Conservation (phyloP, 176 grass and related monocot species). For the Puccinellia tenuiflora region DNA sequence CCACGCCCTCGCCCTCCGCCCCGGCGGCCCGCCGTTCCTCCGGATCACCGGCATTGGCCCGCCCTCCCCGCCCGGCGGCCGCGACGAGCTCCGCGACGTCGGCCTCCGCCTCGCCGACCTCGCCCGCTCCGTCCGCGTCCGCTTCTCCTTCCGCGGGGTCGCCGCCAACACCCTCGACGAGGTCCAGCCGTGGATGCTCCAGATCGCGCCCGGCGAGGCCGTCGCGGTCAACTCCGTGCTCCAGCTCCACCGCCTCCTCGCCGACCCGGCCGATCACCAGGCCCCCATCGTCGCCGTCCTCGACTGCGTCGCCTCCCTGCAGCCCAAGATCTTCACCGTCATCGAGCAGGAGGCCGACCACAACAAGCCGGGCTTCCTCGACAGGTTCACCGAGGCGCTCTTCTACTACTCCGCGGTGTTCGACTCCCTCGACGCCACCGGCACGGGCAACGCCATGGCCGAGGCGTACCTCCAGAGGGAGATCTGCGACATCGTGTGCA, state of each 20-base stretch:
- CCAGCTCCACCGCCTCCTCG: constrained; percentile 81
- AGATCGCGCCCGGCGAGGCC: constrained; percentile 58
- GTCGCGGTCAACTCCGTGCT: constrained; percentile 84
- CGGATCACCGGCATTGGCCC: constrained; percentile 93
- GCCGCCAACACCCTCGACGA: constrained; percentile 72
- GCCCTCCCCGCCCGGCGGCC: constrained; percentile 49
- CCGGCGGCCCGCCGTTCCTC: constrained; percentile 70
- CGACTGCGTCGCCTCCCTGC: constrained; percentile 44
- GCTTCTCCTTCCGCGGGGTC: constrained; percentile 86
- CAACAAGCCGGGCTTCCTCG: constrained; percentile 77
- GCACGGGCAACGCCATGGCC: constrained; percentile 38
- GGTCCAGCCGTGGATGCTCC: constrained; percentile 84
- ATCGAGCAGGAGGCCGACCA: constrained; percentile 95
- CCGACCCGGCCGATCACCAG: constrained; percentile 7
- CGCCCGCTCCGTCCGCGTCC: constrained; percentile 66
- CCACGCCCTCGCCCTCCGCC: constrained; percentile 81
- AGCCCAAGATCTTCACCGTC: constrained; percentile 63
- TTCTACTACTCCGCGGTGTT: constrained; percentile 98
- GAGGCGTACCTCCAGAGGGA: constrained; percentile 76
- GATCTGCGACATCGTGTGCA: constrained; percentile 85
- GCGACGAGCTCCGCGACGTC: constrained; percentile 79
- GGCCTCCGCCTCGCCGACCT: constrained; percentile 79
- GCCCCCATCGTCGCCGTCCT: constrained; percentile 67
- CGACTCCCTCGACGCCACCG: constrained; percentile 68
- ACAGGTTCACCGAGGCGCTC: constrained; percentile 90